Percentiles rank a stretch among this genome's conserved stretches.
phyloP scores from a whole-genome alignment of 768 basidiomycete species.

The Auricularia sp. region DNA sequence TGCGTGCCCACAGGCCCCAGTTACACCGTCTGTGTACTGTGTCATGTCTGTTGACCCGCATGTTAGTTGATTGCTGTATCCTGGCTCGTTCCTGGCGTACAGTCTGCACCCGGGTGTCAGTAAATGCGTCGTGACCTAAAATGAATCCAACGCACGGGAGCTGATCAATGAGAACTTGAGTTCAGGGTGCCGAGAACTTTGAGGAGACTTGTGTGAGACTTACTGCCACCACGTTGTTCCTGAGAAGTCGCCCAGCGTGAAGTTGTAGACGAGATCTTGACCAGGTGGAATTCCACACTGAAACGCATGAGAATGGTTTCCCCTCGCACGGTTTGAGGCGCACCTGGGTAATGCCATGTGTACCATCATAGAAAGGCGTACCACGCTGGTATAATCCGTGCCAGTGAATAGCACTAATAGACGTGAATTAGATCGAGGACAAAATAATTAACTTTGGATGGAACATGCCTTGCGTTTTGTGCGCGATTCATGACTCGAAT shows the following conservation, averaged over 20 bases:
- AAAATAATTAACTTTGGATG: too few species aligned
- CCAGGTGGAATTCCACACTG: slow-evolving; percentile 46
- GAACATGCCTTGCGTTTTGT: slow-evolving; percentile 18
- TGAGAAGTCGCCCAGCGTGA: slow-evolving; percentile 31
- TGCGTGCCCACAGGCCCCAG: slow-evolving; percentile 19
- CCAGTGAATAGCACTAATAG: slow-evolving; percentile 23
- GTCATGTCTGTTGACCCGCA: slow-evolving; percentile 13
- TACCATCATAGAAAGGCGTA: slow-evolving; percentile 41
- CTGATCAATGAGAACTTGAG: slow-evolving; percentile 8
- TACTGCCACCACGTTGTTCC: slow-evolving; percentile 44
- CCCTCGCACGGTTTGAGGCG: not conserved
- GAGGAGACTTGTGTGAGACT: slow-evolving; percentile 6
- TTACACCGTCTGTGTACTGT: slow-evolving; percentile 39
- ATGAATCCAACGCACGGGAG: slow-evolving; percentile 13
- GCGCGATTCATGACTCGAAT: slow-evolving; percentile 27
- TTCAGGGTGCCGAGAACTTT: not conserved
- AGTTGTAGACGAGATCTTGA: slow-evolving; percentile 32
- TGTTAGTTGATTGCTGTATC: not conserved
- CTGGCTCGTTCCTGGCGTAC: slow-evolving; percentile 3
- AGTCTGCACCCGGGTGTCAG: slow-evolving; percentile 8
- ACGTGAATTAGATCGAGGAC: not conserved
- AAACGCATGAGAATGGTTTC: not conserved
- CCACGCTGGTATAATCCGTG: slow-evolving; percentile 30
- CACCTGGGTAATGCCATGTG: slow-evolving; percentile 29
- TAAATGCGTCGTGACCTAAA: not conserved